Evolutionary conservation across 176 grass and related monocot genomes (phyloP).

Genomic region (Echinochloa phyllopogon): DNA sequence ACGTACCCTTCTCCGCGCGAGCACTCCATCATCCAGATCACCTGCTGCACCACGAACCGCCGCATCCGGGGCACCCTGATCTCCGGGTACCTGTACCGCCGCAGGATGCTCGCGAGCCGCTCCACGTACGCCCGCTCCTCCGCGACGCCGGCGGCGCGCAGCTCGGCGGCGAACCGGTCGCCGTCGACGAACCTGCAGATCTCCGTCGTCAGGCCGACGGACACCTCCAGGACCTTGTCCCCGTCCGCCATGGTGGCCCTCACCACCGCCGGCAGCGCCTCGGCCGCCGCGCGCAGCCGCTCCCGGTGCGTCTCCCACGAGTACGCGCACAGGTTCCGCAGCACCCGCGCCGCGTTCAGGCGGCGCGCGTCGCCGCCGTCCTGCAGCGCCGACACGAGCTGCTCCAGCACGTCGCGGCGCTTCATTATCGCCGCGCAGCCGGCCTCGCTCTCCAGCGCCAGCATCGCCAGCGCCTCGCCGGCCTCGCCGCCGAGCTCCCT

Average conservation of each 20-base stretch:
- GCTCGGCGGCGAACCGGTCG: background rate
- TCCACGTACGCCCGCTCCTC: conserved; percentile 56
- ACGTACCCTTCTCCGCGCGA: background rate
- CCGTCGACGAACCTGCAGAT: conserved; percentile 35
- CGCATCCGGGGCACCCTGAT: conserved; percentile 58
- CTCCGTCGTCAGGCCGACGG: conserved; percentile 59
- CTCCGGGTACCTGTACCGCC: conserved; percentile 29
- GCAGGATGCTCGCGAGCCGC: conserved; percentile 51
- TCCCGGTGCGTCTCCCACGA: background rate
- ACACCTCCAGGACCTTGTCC: conserved; percentile 57
- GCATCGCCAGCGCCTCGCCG: conserved; percentile 73
- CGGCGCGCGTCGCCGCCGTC: conserved; percentile 15
- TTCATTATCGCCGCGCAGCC: conserved; percentile 65
- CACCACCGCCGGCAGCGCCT: conserved; percentile 48
- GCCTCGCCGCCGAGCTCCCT: conserved; percentile 40
- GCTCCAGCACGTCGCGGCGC: conserved; percentile 37
- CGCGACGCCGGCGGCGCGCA: conserved; percentile 33
- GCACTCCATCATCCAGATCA: conserved; percentile 43
- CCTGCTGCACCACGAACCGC: conserved; percentile 47
- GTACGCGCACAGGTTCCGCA: conserved; percentile 66
- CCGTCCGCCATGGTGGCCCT: conserved; percentile 50
- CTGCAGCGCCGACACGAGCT: conserved; percentile 36
- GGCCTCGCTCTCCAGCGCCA: conserved; percentile 63
- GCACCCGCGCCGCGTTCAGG: conserved; percentile 52
- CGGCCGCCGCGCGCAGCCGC: conserved; percentile 41